These are phyloP conservation scores for Pyrenophora seminiperda DNA, from an alignment of 2,329 filamentous ascomycete genomes.

Conservation along the genomic window DNA sequence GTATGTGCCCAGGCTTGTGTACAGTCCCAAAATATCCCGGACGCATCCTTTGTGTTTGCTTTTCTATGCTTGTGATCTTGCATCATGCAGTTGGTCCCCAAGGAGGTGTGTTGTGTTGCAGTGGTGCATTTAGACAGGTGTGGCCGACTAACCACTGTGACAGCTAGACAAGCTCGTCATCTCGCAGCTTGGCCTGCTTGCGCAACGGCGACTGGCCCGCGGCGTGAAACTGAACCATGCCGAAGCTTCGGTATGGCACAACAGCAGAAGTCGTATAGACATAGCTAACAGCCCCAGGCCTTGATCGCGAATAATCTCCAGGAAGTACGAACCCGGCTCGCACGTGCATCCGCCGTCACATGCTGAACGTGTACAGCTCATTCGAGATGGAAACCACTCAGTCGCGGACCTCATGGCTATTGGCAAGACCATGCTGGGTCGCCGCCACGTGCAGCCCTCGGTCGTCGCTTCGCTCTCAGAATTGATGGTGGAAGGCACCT, in stretches of 20 bases:
- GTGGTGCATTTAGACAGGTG: not conserved
- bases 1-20: not conserved
- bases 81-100: constrained; percentile 47
- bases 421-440: constrained; percentile 88
- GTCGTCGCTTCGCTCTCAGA: constrained; percentile 79
- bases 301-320: constrained; percentile 88
- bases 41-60: not conserved
- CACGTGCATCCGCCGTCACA: constrained; percentile 8
- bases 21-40: not conserved
- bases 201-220: constrained; percentile 84
- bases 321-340: constrained; percentile 61
- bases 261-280: not conserved
- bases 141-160: constrained; percentile 27
- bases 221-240: constrained; percentile 88
- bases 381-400: constrained; percentile 91
- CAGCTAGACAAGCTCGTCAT: constrained; percentile 97
- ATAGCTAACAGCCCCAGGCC: constrained; percentile 58
- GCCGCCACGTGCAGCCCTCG: constrained; percentile 85
- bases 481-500: constrained; percentile 93
- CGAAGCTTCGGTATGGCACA: constrained; percentile 73
- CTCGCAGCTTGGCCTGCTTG: constrained; percentile 83
- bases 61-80: constrained; percentile 1
- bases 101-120: constrained; percentile 39
- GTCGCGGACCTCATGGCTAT: constrained; percentile 93
- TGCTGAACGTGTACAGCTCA: constrained; percentile 62